Percentiles rank a stretch among this genome's conserved stretches.
These are phyloP conservation scores for Metschnikowia lachancei DNA, from an alignment of 805 yeast genomes.

Conservation along the genomic window DNA sequence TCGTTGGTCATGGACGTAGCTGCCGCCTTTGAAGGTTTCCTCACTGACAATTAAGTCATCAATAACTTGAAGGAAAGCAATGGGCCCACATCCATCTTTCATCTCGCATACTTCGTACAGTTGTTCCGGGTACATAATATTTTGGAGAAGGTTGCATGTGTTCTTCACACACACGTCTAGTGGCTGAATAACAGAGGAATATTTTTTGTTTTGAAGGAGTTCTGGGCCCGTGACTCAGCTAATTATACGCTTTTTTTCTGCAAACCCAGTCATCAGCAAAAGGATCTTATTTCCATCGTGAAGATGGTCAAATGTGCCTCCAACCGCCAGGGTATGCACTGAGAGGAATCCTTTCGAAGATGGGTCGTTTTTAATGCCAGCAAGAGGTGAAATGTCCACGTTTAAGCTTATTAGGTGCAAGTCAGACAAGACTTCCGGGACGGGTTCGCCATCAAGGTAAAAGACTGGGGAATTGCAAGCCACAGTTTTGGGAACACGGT, in stretches of 20 bases:
- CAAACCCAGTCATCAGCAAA: conserved; percentile 65
- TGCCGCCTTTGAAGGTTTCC: conserved; percentile 78
- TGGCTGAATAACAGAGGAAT: conserved; percentile 58
- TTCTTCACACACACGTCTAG: conserved; percentile 48
- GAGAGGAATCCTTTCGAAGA: background rate
- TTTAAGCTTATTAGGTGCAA: background rate
- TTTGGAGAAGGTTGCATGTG: conserved; percentile 49
- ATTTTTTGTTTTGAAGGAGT: conserved; percentile 72
- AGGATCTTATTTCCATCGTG: conserved; percentile 94
- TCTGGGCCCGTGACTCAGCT: conserved; percentile 82
- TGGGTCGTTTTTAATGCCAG: background rate
- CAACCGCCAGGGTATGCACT: conserved; percentile 53
- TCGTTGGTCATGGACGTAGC: conserved; percentile 65
- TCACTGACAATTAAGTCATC: conserved; percentile 78
- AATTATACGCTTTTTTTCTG: conserved; percentile 55
- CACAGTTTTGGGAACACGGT: conserved; percentile 5
- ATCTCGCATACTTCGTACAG: conserved; percentile 57
- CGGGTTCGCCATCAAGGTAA: background rate
- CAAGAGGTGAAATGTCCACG: background rate
- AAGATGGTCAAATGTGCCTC: conserved; percentile 96
- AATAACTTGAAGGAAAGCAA: conserved; percentile 69
- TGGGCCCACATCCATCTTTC: conserved; percentile 91
- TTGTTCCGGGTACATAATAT: conserved; percentile 44
- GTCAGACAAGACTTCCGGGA: background rate
- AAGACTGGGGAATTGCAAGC: background rate